Conservation (phyloP, 2,329 filamentous ascomycete species). For the Verticillium isaacii region DNA sequence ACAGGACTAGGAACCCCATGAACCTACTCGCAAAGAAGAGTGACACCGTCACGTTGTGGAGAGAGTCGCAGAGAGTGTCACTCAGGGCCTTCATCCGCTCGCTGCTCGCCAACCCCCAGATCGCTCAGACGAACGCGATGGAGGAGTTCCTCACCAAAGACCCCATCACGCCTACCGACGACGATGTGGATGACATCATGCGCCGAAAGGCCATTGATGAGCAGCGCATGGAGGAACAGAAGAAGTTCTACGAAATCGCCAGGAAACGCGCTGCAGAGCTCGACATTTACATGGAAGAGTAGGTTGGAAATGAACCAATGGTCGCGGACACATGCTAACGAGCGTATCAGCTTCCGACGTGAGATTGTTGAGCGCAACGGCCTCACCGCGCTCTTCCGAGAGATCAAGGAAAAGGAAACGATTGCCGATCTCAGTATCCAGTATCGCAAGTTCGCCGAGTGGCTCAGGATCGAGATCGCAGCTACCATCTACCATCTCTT, state of each 20-base stretch:
- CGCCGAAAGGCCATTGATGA: slow-evolving; percentile 79
- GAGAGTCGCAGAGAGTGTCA: slow-evolving; percentile 88
- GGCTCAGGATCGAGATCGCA: slow-evolving; percentile 94
- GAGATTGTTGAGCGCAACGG: slow-evolving; percentile 72
- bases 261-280: slow-evolving; percentile 84
- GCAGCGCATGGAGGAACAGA: slow-evolving; percentile 86
- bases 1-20: slow-evolving; percentile 22
- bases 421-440: slow-evolving; percentile 88
- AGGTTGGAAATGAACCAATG: slow-evolving; percentile 22
- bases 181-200: slow-evolving; percentile 78
- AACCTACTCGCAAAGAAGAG: slow-evolving; percentile 19
- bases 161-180: slow-evolving; percentile 71
- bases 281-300: slow-evolving; percentile 97
- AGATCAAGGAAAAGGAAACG: slow-evolving; percentile 84
- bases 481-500: slow-evolving; percentile 97
- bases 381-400: slow-evolving; percentile 84
- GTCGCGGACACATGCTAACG: not conserved
- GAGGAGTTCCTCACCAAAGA: slow-evolving; percentile 73
- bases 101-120: slow-evolving; percentile 76
- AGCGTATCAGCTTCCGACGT: slow-evolving; percentile 49
- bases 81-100: slow-evolving; percentile 86
- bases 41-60: slow-evolving; percentile 51
- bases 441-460: slow-evolving; percentile 97
- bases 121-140: slow-evolving; percentile 79
- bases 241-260: slow-evolving; percentile 92